Evolutionary conservation across 129 eudicot species (phyloP).

Genomic region (Tanacetum coccineum): DNA sequence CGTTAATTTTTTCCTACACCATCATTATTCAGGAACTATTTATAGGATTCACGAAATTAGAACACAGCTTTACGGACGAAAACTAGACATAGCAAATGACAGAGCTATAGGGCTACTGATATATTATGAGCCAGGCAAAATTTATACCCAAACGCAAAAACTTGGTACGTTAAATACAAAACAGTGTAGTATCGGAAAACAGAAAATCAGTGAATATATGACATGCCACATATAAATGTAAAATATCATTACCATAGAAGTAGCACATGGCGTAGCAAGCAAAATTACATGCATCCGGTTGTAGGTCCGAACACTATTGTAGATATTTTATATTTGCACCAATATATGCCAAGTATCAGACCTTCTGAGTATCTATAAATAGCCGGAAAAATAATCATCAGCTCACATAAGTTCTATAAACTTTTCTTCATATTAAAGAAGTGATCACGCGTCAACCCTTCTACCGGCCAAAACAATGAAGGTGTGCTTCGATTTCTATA

Average conservation of each 20-base stretch:
- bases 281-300: background rate
- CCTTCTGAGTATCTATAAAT: slow-evolving; percentile 2
- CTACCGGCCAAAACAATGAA: slow-evolving; percentile 12
- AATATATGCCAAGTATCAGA: background rate
- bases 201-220: background rate
- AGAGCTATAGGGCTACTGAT: too few relatives aligned
- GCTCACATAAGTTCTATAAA: background rate
- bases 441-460: background rate
- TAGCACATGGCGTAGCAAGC: background rate
- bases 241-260: background rate
- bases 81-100: too few relatives aligned
- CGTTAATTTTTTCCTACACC: too few relatives aligned
- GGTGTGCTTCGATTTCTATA: background rate
- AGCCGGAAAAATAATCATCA: background rate
- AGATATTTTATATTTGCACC: background rate
- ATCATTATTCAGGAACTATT: too few relatives aligned
- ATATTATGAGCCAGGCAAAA: too few relatives aligned
- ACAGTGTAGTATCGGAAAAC: background rate
- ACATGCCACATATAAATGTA: background rate
- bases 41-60: too few relatives aligned
- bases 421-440: background rate
- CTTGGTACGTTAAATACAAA: too few relatives aligned
- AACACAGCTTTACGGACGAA: too few relatives aligned
- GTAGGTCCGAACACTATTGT: background rate
- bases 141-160: too few relatives aligned